A percentile compares a stretch with the other conserved stretches of the same genome.
phyloP scores from a whole-genome alignment of 768 basidiomycete genomes.

The Daedaleopsis sinensis region DNA sequence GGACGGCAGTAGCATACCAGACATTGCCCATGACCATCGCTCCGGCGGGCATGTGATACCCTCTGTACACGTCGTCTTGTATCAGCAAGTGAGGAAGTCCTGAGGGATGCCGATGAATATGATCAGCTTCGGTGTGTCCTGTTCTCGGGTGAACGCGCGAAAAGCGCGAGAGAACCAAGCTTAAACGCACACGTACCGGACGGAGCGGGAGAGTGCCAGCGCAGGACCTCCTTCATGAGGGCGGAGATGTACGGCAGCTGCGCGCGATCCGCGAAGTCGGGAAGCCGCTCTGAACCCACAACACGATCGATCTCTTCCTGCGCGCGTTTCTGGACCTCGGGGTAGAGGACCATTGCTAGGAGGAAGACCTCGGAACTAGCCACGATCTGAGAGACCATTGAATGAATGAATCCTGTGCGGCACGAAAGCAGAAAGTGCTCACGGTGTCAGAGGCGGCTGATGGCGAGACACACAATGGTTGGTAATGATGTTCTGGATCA shows the following conservation, averaged over 20 bases:
- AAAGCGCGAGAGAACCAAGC: not conserved
- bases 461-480: not conserved
- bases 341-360: slow-evolving; percentile 31
- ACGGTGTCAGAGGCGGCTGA: not conserved
- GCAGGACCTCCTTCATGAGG: slow-evolving; percentile 26
- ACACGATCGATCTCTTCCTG: slow-evolving; percentile 32
- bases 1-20: slow-evolving; percentile 8
- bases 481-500: too few species aligned
- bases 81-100: slow-evolving; percentile 26
- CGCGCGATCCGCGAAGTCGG: slow-evolving; percentile 28
- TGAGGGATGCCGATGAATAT: not conserved
- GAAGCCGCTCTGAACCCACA: slow-evolving; percentile 26
- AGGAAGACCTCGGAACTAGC: slow-evolving; percentile 22
- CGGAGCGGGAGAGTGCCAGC: not conserved
- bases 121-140: not conserved
- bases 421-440: not conserved
- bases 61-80: slow-evolving; percentile 31
- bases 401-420: not conserved
- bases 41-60: slow-evolving; percentile 31
- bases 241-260: slow-evolving; percentile 32
- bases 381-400: not conserved
- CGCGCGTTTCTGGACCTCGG: slow-evolving; percentile 29
- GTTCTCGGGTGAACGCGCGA: not conserved
- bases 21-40: slow-evolving; percentile 27
- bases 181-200: not conserved